Conservation (phyloP, 768 basidiomycete genomes). For the Leccinum obscurum region DNA sequence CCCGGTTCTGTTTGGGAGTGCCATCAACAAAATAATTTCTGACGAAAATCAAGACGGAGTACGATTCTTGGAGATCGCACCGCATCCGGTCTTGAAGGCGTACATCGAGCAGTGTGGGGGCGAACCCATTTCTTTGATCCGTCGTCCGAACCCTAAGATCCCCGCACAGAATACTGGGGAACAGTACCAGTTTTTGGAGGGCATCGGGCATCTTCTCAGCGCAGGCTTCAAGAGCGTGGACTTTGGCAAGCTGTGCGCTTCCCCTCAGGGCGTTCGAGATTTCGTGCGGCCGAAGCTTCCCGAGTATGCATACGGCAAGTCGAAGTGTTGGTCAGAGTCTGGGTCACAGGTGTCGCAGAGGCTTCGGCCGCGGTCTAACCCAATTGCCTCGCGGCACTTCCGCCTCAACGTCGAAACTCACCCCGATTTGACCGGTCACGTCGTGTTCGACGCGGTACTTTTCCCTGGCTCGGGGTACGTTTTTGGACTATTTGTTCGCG, state of each 20-base stretch:
- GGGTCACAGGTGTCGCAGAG: slow-evolving; percentile 24
- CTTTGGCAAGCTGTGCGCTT: slow-evolving; percentile 29
- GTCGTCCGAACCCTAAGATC: slow-evolving; percentile 33
- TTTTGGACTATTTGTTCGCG: slow-evolving; percentile 17
- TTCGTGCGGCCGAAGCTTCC: slow-evolving; percentile 30
- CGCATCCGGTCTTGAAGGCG: slow-evolving; percentile 37
- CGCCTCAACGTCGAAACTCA: slow-evolving; percentile 36
- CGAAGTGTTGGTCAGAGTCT: slow-evolving; percentile 29
- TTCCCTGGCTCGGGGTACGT: slow-evolving; percentile 45
- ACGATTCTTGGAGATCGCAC: slow-evolving; percentile 34
- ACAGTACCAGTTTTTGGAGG: slow-evolving; percentile 34
- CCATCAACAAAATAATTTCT: slow-evolving; percentile 32
- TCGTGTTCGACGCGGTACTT: slow-evolving; percentile 45
- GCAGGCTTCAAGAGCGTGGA: slow-evolving; percentile 32
- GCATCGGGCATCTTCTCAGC: slow-evolving; percentile 32
- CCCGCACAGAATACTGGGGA: slow-evolving; percentile 35
- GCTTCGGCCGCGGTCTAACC: slow-evolving; percentile 31
- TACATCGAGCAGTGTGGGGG: slow-evolving; percentile 38
- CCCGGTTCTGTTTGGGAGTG: slow-evolving; percentile 36
- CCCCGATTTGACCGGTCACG: slow-evolving; percentile 43
- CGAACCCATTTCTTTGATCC: slow-evolving; percentile 29
- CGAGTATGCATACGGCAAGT: slow-evolving; percentile 33
- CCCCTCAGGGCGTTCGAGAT: slow-evolving; percentile 18
- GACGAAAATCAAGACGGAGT: slow-evolving; percentile 31
- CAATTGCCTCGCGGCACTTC: slow-evolving; percentile 37